These are phyloP conservation scores for Moesziomyces sp. DNA, from an alignment of 1,284 basidiomycete species.

Conservation along the genomic window DNA sequence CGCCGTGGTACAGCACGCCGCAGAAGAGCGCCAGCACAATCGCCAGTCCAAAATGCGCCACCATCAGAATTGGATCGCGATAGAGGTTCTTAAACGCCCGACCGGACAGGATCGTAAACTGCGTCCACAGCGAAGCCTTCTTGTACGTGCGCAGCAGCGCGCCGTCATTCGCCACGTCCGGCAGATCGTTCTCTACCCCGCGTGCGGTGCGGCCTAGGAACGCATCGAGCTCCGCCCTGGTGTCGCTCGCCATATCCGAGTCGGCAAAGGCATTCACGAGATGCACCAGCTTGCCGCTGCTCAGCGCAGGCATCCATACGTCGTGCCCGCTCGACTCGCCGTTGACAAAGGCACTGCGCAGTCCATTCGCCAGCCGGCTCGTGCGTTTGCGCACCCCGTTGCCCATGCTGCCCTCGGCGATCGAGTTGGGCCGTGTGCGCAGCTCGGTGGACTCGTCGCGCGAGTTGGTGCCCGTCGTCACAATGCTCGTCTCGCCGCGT, in stretches of 20 bases:
- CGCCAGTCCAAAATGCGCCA: slow-evolving; percentile 87
- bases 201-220: slow-evolving; percentile 37
- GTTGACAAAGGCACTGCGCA: slow-evolving; percentile 70
- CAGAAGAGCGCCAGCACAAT: slow-evolving; percentile 86
- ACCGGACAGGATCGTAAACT: slow-evolving; percentile 91
- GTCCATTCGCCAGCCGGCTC: slow-evolving; percentile 76
- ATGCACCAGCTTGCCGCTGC: slow-evolving; percentile 73
- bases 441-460: slow-evolving; percentile 71
- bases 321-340: slow-evolving; percentile 70
- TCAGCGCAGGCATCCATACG: slow-evolving; percentile 65
- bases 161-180: slow-evolving; percentile 66
- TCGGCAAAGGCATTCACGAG: slow-evolving; percentile 79
- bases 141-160: slow-evolving; percentile 78
- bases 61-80: slow-evolving; percentile 88
- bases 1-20: slow-evolving; percentile 81
- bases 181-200: slow-evolving; percentile 44
- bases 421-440: slow-evolving; percentile 71
- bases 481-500: slow-evolving; percentile 28
- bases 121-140: slow-evolving; percentile 84
- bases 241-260: slow-evolving; percentile 76
- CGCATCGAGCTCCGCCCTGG: slow-evolving; percentile 75
- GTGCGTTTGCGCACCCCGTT: slow-evolving; percentile 72
- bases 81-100: slow-evolving; percentile 95
- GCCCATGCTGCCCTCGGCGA: slow-evolving; percentile 71
- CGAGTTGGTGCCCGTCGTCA: slow-evolving; percentile 34